phyloP scores from a whole-genome alignment of 1,139 yeast species.

The Saccharomyces hybrid region DNA sequence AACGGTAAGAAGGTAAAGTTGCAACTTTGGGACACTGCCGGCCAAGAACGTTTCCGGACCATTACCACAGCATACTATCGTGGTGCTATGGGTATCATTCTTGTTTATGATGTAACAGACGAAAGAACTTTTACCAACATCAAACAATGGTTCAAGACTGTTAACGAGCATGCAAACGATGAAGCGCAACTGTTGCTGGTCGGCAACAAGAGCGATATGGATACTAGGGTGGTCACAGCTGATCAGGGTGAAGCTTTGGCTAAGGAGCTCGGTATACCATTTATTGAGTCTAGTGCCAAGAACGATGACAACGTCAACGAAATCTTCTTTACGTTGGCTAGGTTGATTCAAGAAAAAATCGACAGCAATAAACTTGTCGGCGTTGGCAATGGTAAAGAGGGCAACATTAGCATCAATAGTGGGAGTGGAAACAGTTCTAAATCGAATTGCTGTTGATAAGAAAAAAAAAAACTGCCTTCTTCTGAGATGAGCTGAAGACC shows the following conservation, averaged over 20 bases:
- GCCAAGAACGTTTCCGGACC: constrained; percentile 96
- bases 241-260: constrained; percentile 92
- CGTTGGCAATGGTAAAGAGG: constrained; percentile 22
- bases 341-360: constrained; percentile 74
- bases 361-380: constrained; percentile 33
- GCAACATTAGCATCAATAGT: constrained; percentile 31
- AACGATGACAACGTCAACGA: constrained; percentile 88
- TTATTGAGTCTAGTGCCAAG: constrained; percentile 94
- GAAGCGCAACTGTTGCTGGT: constrained; percentile 91
- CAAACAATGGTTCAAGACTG: constrained; percentile 91
- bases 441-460: constrained; percentile 24
- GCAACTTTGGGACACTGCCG: constrained; percentile 99
- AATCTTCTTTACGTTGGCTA: constrained; percentile 85
- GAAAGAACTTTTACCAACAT: constrained; percentile 79
- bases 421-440: constrained; percentile 17
- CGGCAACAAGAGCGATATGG: constrained; percentile 85
- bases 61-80: constrained; percentile 97
- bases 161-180: constrained; percentile 92
- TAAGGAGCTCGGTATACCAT: constrained; percentile 79
- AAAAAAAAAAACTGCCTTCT: background rate
- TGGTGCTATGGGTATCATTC: constrained; percentile 96
- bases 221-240: constrained; percentile 66
- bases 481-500: background rate
- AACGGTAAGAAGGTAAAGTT: constrained; percentile 89
- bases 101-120: constrained; percentile 94